These are phyloP conservation scores for Tricholoma bakamatsutake DNA, from an alignment of 768 basidiomycete genomes.

Conservation along the genomic window DNA sequence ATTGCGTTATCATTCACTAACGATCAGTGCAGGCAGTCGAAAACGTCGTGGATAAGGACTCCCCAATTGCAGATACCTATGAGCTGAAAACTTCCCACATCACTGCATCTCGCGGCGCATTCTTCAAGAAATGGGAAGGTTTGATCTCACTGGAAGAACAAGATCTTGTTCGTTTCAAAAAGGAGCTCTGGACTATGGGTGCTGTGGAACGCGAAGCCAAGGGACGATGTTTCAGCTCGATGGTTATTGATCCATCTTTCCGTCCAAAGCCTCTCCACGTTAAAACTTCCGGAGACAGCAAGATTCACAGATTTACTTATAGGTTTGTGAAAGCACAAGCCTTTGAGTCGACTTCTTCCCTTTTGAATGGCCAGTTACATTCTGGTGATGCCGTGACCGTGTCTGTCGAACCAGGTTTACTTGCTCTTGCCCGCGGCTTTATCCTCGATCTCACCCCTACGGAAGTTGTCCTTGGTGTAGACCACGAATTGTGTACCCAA, in stretches of 20 bases:
- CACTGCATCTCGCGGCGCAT: slow-evolving; percentile 54
- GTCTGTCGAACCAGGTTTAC: slow-evolving; percentile 81
- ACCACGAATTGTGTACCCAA: slow-evolving; percentile 61
- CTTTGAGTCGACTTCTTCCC: slow-evolving; percentile 16
- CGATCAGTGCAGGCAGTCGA: slow-evolving; percentile 55
- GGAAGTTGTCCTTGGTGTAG: slow-evolving; percentile 72
- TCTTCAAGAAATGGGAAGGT: slow-evolving; percentile 90
- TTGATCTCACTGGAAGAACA: slow-evolving; percentile 83
- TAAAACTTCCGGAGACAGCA: slow-evolving; percentile 29
- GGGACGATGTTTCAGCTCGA: slow-evolving; percentile 80
- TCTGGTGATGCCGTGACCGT: slow-evolving; percentile 80
- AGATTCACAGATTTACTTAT: slow-evolving; percentile 78
- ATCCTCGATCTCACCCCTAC: slow-evolving; percentile 65
- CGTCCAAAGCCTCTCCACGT: slow-evolving; percentile 15
- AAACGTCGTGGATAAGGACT: slow-evolving; percentile 43
- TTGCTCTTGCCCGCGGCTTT: slow-evolving; percentile 81
- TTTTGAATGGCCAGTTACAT: slow-evolving; percentile 70
- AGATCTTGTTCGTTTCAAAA: slow-evolving; percentile 76
- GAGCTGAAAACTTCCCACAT: slow-evolving; percentile 78
- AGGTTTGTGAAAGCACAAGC: slow-evolving; percentile 45
- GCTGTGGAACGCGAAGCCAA: slow-evolving; percentile 72
- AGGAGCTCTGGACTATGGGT: slow-evolving; percentile 91
- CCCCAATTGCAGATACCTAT: slow-evolving; percentile 64
- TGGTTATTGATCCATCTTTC: slow-evolving; percentile 58
- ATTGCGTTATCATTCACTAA: slow-evolving; percentile 6